Base-by-base conservation (phyloP, 768 basidiomycete species). In the Paxillus rubicundulus region DNA sequence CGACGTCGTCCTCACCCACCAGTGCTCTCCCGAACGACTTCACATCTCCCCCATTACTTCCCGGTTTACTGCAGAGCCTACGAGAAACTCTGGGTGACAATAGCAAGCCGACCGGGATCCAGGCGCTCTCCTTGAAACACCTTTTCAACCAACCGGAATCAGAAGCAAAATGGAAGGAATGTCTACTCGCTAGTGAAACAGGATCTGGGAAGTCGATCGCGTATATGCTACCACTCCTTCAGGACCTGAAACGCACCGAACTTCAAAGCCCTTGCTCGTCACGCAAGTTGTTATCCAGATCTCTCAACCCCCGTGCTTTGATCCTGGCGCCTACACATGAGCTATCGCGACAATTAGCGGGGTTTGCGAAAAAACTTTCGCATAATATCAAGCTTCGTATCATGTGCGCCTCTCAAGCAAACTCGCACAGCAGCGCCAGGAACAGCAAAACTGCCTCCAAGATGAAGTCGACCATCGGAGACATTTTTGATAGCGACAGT, bases 171-270 rank as follows among this genome's bases (percentile, higher is more conserved):
- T 57, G 53, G 60, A 69, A 53, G 42, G 74, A 82, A 44, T 85
- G 78, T 57, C 78, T 96, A 6, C 77, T 96, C 1, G 93, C 91
- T 0, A 86, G 88, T 0, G 92, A 95, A 69, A 96, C 92, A 0
- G 93, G 94, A 14, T 92, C 91, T 0, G 93, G 92, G 1, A 96
- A 96, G 72, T 92, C 89, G 2, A 80, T 95, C 27, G 93, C 94
- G 1, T 96, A 94, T 67, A 79, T 95, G 39, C 77, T 95, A 5
- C 93, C 93, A 0, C 68, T 95, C 49, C 75, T 96, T 2, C 88
- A 95, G 57, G 72, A 79, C 56, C 74, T 95, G 64, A 96, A 96
- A 67, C 64, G 72, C 44, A 73, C 79, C 2, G 92, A 95, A 64
- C 49, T 73, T 13, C 49, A 56, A 38, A 52, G 40, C 21, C 20